phyloP scores from a whole-genome alignment of 116 monocot genomes.

The Cymodocea nodosa region DNA sequence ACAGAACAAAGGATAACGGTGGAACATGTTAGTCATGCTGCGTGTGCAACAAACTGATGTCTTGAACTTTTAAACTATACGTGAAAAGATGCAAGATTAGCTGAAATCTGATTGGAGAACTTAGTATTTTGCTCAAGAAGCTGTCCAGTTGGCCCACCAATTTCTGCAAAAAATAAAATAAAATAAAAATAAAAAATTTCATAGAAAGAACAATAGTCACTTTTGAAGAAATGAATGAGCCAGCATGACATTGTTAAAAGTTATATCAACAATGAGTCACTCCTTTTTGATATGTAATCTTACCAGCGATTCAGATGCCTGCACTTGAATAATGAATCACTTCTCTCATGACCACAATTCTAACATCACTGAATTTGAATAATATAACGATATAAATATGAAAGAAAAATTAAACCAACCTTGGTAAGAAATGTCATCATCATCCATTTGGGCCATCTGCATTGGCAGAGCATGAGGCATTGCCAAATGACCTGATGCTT shows the following conservation, averaged over 20 bases:
- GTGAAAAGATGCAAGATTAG: conserved; percentile 60
- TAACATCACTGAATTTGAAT: background rate
- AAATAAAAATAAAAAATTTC: background rate
- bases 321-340: too few species aligned
- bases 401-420: conserved; percentile 21
- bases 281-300: too few species aligned
- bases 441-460: conserved; percentile 38
- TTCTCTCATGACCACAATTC: too few species aligned
- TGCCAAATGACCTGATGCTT: conserved; percentile 36
- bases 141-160: conserved; percentile 66
- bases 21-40: too few species aligned
- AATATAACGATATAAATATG: background rate
- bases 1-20: too few species aligned
- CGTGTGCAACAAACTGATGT: too few species aligned
- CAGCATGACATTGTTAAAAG: too few species aligned
- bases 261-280: too few species aligned
- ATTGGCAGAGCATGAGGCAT: conserved; percentile 37
- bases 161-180: conserved; percentile 23
- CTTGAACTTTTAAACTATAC: conserved; percentile 10
- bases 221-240: too few species aligned
- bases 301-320: too few species aligned
- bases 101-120: conserved; percentile 46
- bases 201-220: background rate
- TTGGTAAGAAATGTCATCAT: conserved; percentile 67
- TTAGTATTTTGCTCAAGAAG: conserved; percentile 61